phyloP scores from a whole-genome alignment of 2,329 filamentous ascomycete genomes.

The Exophiala calicioides region DNA sequence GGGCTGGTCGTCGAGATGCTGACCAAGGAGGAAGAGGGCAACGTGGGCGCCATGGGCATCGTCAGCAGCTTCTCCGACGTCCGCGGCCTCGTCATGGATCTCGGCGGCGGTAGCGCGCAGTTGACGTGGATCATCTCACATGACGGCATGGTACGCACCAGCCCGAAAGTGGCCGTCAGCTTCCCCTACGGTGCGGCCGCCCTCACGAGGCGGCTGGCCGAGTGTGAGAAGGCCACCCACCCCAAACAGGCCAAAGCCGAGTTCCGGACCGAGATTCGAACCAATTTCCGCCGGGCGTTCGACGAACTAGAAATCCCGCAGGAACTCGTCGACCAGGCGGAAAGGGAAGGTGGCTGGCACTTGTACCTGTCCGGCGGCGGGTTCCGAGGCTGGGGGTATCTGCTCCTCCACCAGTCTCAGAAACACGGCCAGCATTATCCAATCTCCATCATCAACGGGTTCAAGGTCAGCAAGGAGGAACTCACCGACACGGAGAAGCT shows the following conservation, averaged over 20 bases:
- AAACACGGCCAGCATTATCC: slow-evolving; percentile 76
- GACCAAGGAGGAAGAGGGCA: slow-evolving; percentile 76
- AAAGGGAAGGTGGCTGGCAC: slow-evolving; percentile 56
- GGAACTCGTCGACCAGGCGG: slow-evolving; percentile 49
- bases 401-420: slow-evolving; percentile 75
- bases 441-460: slow-evolving; percentile 80
- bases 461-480: slow-evolving; percentile 70
- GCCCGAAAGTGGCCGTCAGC: slow-evolving; percentile 59
- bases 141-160: slow-evolving; percentile 53
- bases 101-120: slow-evolving; percentile 63
- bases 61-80: slow-evolving; percentile 70
- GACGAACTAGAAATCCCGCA: slow-evolving; percentile 56
- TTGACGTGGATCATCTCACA: slow-evolving; percentile 64
- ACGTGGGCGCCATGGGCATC: slow-evolving; percentile 79
- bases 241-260: slow-evolving; percentile 45
- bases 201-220: slow-evolving; percentile 56
- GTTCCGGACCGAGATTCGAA: slow-evolving; percentile 47
- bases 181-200: slow-evolving; percentile 71
- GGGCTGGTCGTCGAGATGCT: slow-evolving; percentile 71
- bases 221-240: slow-evolving; percentile 44
- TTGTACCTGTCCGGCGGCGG: slow-evolving; percentile 88
- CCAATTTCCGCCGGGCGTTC: slow-evolving; percentile 63
- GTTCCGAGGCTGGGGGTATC: slow-evolving; percentile 85
- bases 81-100: slow-evolving; percentile 78
- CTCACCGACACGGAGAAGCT: slow-evolving; percentile 75